Base-by-base conservation (phyloP, 768 basidiomycete genomes). In the Trametes cingulata region DNA sequence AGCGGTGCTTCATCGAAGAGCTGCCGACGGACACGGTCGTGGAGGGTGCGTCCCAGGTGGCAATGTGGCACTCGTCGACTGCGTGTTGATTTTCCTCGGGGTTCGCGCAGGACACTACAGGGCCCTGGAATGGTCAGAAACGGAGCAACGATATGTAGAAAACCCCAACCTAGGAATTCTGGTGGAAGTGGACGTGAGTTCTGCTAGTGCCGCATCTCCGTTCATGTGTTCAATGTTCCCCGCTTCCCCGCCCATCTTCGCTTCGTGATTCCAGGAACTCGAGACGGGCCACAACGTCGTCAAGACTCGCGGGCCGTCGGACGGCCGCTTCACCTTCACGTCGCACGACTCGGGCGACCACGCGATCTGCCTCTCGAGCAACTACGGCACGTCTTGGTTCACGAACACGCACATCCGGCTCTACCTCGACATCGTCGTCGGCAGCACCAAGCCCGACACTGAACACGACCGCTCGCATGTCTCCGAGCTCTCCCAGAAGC, bases 301-400 rank as follows among this genome's bases (percentile, higher is more conserved):
- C 41, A 89, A 88, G 68, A 95, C 94, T 9, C 85, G 86, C n/a
- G 97, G 97, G 1, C 91, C 95, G 6, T 78, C 87, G 22, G 90
- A 96, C 50, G 91, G 97, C 27, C 85, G 85, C 58, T 98, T 98
- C 78, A 98, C 97, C 0, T 99, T 99, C 71, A 98, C 97, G 25
- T 97, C 96, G 5, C 94, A 97, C 72, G 93, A 95, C 61, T 83
- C 95, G 27, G 95, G 95, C 48, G 97, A 98, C 78, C 97, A 99
- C 77, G 87, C 91, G 53, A 97, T 99, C 70, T 99, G 97, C 72
- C 84, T 98, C 50, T 92, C 92, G 6, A 91, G 93, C 19, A 96
- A 96, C 73, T 90, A 93, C 75, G 88, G 93, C 27, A 75, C 78
- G 8, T 85, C 91, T 15, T 96, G 92, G 93, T 91, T 91, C 74